phyloP scores from a whole-genome alignment of 2,329 filamentous ascomycete species.

The Talaromyces sp. region DNA sequence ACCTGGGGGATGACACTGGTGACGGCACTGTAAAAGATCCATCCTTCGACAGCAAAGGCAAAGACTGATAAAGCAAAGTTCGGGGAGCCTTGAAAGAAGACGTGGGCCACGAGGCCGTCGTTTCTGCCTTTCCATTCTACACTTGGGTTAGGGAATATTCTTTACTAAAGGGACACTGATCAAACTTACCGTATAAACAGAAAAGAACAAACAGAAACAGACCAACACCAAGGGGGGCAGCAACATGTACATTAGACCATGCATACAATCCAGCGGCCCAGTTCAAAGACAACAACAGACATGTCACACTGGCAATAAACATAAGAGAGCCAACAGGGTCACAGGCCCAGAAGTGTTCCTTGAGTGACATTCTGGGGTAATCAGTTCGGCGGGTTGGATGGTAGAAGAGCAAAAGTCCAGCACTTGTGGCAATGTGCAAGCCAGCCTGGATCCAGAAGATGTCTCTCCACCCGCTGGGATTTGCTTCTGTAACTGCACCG shows the following conservation, averaged over 20 bases:
- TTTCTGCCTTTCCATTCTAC: constrained; percentile 15
- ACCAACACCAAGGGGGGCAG: constrained; percentile 9
- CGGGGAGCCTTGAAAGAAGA: constrained; percentile 11
- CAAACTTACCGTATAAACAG: constrained; percentile 9
- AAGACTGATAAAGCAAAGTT: constrained; percentile 14
- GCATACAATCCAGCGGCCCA: constrained; percentile 14
- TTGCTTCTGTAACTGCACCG: constrained; percentile 8
- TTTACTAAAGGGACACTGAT: not conserved
- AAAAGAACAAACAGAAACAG: constrained; percentile 12
- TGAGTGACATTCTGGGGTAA: constrained; percentile 8
- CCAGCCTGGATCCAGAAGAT: constrained; percentile 17
- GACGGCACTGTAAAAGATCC: constrained; percentile 15
- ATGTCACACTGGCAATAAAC: constrained; percentile 12
- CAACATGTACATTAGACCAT: constrained; percentile 13
- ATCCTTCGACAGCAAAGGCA: constrained; percentile 14
- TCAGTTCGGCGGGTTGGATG: constrained; percentile 6
- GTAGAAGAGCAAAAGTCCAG: constrained; percentile 14
- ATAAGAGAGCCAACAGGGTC: constrained; percentile 12
- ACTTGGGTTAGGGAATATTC: not conserved
- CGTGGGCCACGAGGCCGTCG: constrained; percentile 12
- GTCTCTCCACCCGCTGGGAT: constrained; percentile 9
- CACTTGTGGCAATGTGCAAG: constrained; percentile 12
- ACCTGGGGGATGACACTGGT: constrained; percentile 14
- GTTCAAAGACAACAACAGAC: constrained; percentile 12
- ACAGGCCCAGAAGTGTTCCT: constrained; percentile 14